Percentiles rank a stretch among this genome's conserved stretches.
These are phyloP conservation scores for Endocarpon pusillum DNA, from an alignment of 495 filamentous ascomycete genomes.

Conservation along the genomic window DNA sequence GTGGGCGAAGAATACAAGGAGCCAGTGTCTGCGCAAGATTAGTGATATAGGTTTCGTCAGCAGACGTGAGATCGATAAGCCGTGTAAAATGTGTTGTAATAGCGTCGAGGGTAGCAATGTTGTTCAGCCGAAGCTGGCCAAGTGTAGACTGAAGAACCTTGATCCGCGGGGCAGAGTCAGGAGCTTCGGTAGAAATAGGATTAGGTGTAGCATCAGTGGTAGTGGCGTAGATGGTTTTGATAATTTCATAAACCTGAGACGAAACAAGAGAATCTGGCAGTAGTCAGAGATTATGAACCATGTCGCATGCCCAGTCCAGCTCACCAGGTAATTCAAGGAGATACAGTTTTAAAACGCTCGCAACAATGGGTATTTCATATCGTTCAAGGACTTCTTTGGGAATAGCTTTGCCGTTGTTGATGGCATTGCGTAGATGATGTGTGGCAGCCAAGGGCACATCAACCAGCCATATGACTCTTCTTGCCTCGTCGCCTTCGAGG, in stretches of 20 bases:
- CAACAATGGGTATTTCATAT: constrained; percentile 86
- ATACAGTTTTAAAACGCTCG: constrained; percentile 86
- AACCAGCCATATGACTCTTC: constrained; percentile 82
- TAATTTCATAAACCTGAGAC: constrained; percentile 95
- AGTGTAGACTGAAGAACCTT: constrained; percentile 91
- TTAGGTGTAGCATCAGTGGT: constrained; percentile 34
- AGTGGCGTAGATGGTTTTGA: constrained; percentile 79
- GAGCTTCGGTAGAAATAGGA: constrained; percentile 48
- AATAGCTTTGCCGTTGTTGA: constrained; percentile 82
- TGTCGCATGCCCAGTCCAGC: constrained; percentile 9
- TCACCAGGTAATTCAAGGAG: constrained; percentile 86
- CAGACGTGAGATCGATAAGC: constrained; percentile 88
- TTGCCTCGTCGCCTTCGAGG: constrained; percentile 88
- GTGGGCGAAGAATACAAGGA: constrained; percentile 76
- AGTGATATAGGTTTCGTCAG: constrained; percentile 71
- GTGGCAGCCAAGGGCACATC: constrained; percentile 77
- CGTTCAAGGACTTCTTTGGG: constrained; percentile 58
- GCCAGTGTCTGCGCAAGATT: constrained; percentile 63
- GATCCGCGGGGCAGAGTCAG: constrained; percentile 50
- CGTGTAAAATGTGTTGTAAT: constrained; percentile 97
- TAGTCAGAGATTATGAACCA: constrained; percentile 1
- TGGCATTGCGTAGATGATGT: constrained; percentile 59
- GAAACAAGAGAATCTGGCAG: constrained; percentile 80
- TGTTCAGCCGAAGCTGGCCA: constrained; percentile 84
- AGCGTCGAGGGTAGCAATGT: constrained; percentile 95